Percentiles rank a stretch among this genome's conserved stretches.
phyloP scores from a whole-genome alignment of 2,329 filamentous ascomycete species.

The Verruconis gallopava region DNA sequence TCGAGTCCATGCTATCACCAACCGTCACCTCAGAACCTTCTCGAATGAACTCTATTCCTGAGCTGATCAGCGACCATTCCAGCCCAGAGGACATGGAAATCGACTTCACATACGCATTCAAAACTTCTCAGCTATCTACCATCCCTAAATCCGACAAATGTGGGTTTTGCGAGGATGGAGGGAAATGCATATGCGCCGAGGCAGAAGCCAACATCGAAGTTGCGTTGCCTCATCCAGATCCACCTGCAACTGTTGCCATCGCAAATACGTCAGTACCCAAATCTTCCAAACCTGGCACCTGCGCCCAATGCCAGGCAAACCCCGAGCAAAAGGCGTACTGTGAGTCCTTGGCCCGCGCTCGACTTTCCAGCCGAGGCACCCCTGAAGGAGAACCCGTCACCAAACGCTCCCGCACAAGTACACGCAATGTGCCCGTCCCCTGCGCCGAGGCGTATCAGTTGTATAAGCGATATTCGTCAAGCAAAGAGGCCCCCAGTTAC shows the following conservation, averaged over 20 bases:
- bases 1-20: constrained; percentile 9
- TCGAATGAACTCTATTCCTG: constrained; percentile 4
- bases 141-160: constrained; percentile 2
- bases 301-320: constrained; percentile 9
- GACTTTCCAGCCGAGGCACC: background rate
- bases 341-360: constrained; percentile 1
- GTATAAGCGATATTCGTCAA: constrained; percentile 4
- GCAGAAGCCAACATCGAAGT: background rate
- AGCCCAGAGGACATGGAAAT: constrained; percentile 9
- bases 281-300: constrained; percentile 9
- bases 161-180: constrained; percentile 4
- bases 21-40: background rate
- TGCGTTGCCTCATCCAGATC: background rate
- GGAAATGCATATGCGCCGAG: constrained; percentile 6
- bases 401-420: constrained; percentile 3
- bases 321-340: constrained; percentile 10
- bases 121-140: background rate
- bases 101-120: constrained; percentile 8
- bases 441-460: constrained; percentile 5
- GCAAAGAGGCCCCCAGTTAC: constrained; percentile 1
- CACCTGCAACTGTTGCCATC: background rate
- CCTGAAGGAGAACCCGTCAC: constrained; percentile 1
- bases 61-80: constrained; percentile 5
- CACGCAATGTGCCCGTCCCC: background rate
- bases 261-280: constrained; percentile 1